phyloP scores from a whole-genome alignment of 2,329 filamentous ascomycete genomes.

The Sclerotiophoma versabilis region DNA sequence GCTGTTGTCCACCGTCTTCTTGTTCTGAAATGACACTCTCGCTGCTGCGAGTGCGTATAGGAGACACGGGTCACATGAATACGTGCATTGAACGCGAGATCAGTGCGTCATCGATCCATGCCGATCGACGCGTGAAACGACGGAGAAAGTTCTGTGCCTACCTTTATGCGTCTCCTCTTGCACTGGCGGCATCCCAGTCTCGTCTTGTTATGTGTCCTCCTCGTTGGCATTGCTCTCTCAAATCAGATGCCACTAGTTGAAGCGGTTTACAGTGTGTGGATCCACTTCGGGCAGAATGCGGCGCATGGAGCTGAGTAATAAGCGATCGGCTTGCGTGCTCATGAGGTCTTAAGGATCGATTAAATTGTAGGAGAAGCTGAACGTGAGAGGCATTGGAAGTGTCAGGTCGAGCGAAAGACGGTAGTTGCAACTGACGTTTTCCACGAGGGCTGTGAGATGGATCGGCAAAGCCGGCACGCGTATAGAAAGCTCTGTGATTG shows the following conservation, averaged over 20 bases:
- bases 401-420: neutral
- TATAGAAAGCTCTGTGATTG: slow-evolving; percentile 16
- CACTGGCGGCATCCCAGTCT: slow-evolving; percentile 46
- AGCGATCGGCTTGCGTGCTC: neutral
- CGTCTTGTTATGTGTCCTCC: slow-evolving; percentile 46
- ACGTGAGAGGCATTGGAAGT: neutral
- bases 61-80: neutral
- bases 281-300: slow-evolving; percentile 6
- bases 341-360: neutral
- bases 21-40: neutral
- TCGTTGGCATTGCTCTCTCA: slow-evolving; percentile 26
- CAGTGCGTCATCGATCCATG: neutral
- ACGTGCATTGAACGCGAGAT: neutral
- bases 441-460: slow-evolving; percentile 5
- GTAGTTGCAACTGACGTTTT: slow-evolving; percentile 11
- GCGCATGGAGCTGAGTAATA: slow-evolving; percentile 9
- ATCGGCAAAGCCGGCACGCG: slow-evolving; percentile 16
- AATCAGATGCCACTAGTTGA: slow-evolving; percentile 8
- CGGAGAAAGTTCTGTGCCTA: slow-evolving; percentile 7
- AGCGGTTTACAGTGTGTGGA: slow-evolving; percentile 12
- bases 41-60: neutral
- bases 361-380: neutral
- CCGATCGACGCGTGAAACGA: neutral
- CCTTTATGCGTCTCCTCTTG: slow-evolving; percentile 47
- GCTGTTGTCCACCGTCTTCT: no score